These are phyloP conservation scores for Chrysochromulina parva DNA, from an alignment of 78 protist genomes.

Conservation along the genomic window DNA sequence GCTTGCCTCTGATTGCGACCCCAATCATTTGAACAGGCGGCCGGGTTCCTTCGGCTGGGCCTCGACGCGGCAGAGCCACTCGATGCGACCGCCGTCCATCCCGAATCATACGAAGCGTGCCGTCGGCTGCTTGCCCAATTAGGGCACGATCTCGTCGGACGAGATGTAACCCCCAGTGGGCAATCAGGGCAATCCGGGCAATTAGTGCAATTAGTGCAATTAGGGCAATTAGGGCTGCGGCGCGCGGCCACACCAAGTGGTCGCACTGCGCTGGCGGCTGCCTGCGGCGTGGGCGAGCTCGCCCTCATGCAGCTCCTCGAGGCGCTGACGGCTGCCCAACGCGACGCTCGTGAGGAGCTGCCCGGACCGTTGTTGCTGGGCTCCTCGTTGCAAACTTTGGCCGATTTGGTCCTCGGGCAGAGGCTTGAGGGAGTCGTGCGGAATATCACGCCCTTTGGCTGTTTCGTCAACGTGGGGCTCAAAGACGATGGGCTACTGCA, in stretches of 20 bases:
- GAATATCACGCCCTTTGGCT: not conserved
- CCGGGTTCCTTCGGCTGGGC: not conserved
- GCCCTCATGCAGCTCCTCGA: not conserved
- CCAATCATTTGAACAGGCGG: not conserved
- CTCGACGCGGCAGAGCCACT: not conserved
- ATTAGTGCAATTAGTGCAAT: not conserved
- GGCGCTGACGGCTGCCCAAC: not conserved
- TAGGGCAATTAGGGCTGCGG: not conserved
- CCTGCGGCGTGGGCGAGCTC: not conserved
- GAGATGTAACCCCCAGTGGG: not conserved
- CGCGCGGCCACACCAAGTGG: not conserved
- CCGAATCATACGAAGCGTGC: not conserved
- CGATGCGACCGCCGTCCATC: not conserved
- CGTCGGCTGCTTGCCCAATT: not conserved
- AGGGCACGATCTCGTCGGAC: not conserved
- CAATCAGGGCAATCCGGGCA: too few species aligned
- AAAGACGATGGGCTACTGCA: not conserved
- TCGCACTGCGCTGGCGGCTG: not conserved
- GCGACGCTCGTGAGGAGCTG: not conserved
- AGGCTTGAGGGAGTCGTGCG: not conserved
- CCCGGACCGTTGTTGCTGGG: not conserved
- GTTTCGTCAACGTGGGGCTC: not conserved
- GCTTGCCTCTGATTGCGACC: too few species aligned
- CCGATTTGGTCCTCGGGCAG: not conserved
- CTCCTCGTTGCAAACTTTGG: not conserved